These are phyloP conservation scores for Circinella minor DNA, from an alignment of 371 early-diverging fungal species.

Conservation along the genomic window DNA sequence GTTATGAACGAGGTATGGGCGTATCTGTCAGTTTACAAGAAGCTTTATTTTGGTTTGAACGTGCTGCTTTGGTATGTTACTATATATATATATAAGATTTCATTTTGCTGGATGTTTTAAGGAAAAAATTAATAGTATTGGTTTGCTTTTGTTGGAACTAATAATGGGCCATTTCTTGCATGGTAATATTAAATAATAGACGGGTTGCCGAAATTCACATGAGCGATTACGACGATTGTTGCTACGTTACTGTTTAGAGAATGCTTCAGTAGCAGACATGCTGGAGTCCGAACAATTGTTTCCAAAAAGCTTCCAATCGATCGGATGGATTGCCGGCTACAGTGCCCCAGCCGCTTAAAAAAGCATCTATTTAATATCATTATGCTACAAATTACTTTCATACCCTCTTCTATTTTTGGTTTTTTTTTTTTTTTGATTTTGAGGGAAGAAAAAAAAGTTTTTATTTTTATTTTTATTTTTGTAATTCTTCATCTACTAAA, in stretches of 20 bases:
- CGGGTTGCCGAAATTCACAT: constrained; percentile 60
- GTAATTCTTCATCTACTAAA: no score
- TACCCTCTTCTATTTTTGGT: no score
- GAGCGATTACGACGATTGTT: constrained; percentile 58
- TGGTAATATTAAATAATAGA: constrained; percentile 18
- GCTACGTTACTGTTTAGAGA: constrained; percentile 55
- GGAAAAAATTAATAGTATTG: no score
- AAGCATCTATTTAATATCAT: no score
- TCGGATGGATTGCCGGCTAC: constrained; percentile 22
- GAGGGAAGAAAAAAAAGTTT: no score
- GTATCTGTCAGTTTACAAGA: constrained; percentile 60
- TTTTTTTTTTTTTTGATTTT: no score
- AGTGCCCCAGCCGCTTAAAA: constrained; percentile 26
- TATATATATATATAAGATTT: no score
- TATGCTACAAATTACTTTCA: no score
- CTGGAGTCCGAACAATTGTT: constrained; percentile 2
- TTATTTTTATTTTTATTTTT: no score
- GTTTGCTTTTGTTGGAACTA: no score
- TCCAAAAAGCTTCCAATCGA: constrained; percentile 8
- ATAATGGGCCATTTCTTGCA: no score
- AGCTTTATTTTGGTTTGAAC: constrained; percentile 73
- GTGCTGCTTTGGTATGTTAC: constrained; percentile 60
- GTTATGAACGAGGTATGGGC: constrained; percentile 74
- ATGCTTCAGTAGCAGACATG: constrained; percentile 22
- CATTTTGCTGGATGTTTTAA: constrained; percentile 8